Evolutionary conservation across 768 basidiomycete genomes (phyloP), one percentile per base, ranked within the genome.

Genomic region (Flagelloscypha sp.): DNA sequence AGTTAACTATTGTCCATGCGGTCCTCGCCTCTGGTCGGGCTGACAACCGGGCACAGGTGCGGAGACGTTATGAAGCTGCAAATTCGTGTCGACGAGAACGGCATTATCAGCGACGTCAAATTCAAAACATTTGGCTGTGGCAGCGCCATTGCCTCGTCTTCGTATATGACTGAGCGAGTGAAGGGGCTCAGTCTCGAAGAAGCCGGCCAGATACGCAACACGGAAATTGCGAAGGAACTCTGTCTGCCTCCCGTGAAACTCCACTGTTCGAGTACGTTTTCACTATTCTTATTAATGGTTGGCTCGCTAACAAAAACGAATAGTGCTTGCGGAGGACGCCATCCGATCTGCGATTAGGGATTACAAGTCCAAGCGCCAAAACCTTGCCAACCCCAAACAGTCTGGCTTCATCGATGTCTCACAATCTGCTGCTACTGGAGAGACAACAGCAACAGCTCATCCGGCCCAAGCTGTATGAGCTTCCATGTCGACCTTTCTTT

Each of bases 91-190:
- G 81, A 94, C 58, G 92, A 94, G 41, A 70, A 85, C 23, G 90
- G 92, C 23, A 74, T 97, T 59, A 99, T 99, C 53, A 85, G 84
- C 31, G 95, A 99, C 55, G 95, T 97, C 62, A 95, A 94, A 64
- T 98, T 98, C 72, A 99, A 98, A 70, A 98, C 95, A 0, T 98
- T 99, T 59, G 94, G 95, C 3, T 98, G 95, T 58, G 95, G 95
- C 35, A 93, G 89, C 45, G 92, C 92, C 48, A 99, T 99, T 41
- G 95, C 95, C 1, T 94, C 90, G 1, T 92, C 88, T 52, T 93
- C 88, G 6, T 99, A 94, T 57, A 92, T 98, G 87, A 99, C 95
- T 12, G 94, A 99, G 65, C 84, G 92, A 34, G 94, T 99, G 42
- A 94, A 81, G 63, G 95, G 95, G 17, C 71, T 98, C 42, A 81